Base-by-base conservation (phyloP, 495 filamentous ascomycete genomes). In the Pseudotulostoma volvatum region DNA sequence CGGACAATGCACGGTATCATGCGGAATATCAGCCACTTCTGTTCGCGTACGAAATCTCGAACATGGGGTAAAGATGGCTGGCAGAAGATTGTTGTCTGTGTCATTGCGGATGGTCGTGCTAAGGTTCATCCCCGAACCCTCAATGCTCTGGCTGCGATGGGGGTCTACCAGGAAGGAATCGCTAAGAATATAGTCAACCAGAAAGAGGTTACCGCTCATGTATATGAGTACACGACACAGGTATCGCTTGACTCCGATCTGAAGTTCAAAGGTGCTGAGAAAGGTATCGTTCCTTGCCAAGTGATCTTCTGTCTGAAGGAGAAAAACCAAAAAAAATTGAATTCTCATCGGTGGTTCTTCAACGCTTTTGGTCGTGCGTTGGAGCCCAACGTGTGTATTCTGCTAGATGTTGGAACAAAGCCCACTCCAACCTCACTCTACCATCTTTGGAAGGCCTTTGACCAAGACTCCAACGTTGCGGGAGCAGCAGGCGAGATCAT, bases 241-340 rank as follows among this genome's bases (percentile, higher is more conserved):
- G 90, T 99, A 1, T 94, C 86, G 1, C 70, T 99, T 11, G 92
- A 99, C 51, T 68, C 82, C 3, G 90, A 95, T 44, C 66, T 96
- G 34, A 94, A 93, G 58, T 96, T 99, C 67, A 96, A 96, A 67
- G 92, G 92, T 23, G 92, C 90, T 2, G 92, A 99, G 62, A 96
- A 96, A 61, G 90, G 92, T 11, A 96, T 96, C 44, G 80, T 95
- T n/a, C 92, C 92, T 3, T 92, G 84, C 54, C 92, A 99, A 61
- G 87, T 96, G 64, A 85, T 99, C 42, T 96, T 99, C 54, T 99
- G 92, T 55, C 61, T 99, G 38, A 99, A 99, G 63, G 92, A 99
- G 53, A 84, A 93, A 60, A 99, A 99, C 56, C 69, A 78, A 50
- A 93, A 94, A 66, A 99, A 96, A 63, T 69, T 99, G 36, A 99